Base-by-base conservation (phyloP, 2,329 filamentous ascomycete species). In the Microascus cirrosus region DNA sequence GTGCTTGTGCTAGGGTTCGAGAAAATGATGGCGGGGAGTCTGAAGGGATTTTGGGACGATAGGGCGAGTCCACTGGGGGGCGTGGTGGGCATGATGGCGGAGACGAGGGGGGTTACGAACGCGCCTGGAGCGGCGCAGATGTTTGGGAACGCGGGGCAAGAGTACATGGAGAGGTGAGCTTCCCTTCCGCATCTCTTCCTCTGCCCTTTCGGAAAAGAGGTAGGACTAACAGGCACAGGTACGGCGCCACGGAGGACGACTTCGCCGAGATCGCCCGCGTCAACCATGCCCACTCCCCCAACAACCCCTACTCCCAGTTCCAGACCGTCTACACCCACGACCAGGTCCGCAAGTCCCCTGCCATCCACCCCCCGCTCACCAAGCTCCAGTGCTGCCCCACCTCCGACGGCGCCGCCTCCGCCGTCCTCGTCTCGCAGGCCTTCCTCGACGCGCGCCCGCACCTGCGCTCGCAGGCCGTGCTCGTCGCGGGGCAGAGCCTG, bases 351-450 rank as follows among this genome's bases (percentile, higher is more conserved):
- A 77, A 86, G 42, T 76, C 89, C 0, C 78, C 89, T 60, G 88
- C 84, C 80, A 89, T 97, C 71, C 85, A 90, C 74, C 83, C 84
- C 62, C 93, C 93, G 18, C 80, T 97, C 58, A 97, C 94, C 59
- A 97, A 96, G 74, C 85, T 97, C n/a, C 94, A 97, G 76, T 97
- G 93, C 81, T 96, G 93, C 74, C 93, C 94, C 1, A 97, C 93
- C 1, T 95, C 90, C 0, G 94, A 97, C 71, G 93, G 93, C 54
- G 89, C 86, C 53, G 93, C 91, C 1, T 91, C 94, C 1, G 90
- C 89, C 15, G 86, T 97, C 35, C 76, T 99, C 56, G 91, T 96
- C 58, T 95, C 90, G 0, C 86, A 96, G 73, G 81, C 80, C 54
- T 97, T 96, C 80, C 82, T 97, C 58, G 87, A 93, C 66, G 86